phyloP scores from a whole-genome alignment of 805 yeast species.

The Candida gorgasii region DNA sequence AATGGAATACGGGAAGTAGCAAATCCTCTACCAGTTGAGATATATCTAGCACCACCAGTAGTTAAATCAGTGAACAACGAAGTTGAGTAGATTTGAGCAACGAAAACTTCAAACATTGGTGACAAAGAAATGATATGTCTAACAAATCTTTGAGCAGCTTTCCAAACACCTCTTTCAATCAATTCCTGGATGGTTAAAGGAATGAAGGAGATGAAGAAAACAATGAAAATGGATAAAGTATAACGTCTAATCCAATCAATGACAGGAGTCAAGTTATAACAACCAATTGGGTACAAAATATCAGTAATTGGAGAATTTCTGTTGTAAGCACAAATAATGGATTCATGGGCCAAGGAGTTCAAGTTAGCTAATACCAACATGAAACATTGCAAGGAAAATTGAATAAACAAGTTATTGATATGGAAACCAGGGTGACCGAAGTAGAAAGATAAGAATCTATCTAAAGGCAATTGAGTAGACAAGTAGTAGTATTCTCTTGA shows the following conservation, averaged over 20 bases:
- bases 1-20: constrained; percentile 74
- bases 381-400: constrained; percentile 56
- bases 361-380: constrained; percentile 64
- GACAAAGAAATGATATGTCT: constrained; percentile 72
- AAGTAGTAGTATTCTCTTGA: constrained; percentile 80
- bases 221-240: constrained; percentile 70
- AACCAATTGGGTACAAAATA: constrained; percentile 64
- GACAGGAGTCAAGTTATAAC: constrained; percentile 69
- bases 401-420: constrained; percentile 72
- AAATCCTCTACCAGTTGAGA: constrained; percentile 81
- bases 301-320: constrained; percentile 61
- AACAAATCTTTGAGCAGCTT: constrained; percentile 59
- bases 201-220: constrained; percentile 70
- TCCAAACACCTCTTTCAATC: constrained; percentile 73
- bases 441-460: constrained; percentile 75
- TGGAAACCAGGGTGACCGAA: constrained; percentile 90
- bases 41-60: constrained; percentile 79
- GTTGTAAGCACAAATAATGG: constrained; percentile 62
- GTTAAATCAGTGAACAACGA: constrained; percentile 67
- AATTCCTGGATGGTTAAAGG: constrained; percentile 78
- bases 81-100: constrained; percentile 73
- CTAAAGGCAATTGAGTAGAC: constrained; percentile 75
- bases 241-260: constrained; percentile 74
- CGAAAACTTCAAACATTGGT: constrained; percentile 78
- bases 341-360: constrained; percentile 61